These are phyloP conservation scores for Rhodocollybia butyracea DNA, from an alignment of 768 basidiomycete genomes.

Conservation along the genomic window DNA sequence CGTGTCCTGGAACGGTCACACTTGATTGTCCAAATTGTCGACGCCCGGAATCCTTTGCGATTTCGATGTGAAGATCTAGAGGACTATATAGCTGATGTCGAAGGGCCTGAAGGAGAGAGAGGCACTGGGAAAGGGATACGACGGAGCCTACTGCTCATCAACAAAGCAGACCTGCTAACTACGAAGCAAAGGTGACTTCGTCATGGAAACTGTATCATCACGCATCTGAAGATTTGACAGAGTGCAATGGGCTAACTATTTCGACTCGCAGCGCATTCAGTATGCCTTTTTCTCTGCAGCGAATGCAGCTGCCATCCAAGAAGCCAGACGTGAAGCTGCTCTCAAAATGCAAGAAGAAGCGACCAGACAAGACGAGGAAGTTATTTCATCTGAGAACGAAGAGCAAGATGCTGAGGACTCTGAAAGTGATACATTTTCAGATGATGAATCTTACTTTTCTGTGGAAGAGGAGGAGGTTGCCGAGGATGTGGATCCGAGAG, in stretches of 20 bases:
- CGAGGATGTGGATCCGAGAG: constrained; percentile 59
- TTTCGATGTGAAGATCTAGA: constrained; percentile 94
- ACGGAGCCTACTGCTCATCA: constrained; percentile 80
- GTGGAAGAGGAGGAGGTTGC: constrained; percentile 54
- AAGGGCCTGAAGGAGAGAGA: constrained; percentile 75
- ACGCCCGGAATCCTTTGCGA: constrained; percentile 89
- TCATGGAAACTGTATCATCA: background rate
- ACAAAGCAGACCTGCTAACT: constrained; percentile 93
- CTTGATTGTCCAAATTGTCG: constrained; percentile 92
- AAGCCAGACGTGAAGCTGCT: constrained; percentile 55
- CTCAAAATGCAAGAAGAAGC: constrained; percentile 21
- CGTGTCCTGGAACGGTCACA: constrained; percentile 94
- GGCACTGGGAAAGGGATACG: constrained; percentile 74
- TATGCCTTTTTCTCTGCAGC: constrained; percentile 95
- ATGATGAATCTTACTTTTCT: constrained; percentile 39
- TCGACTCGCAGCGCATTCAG: constrained; percentile 66
- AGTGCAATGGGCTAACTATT: constrained; percentile 87
- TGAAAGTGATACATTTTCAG: constrained; percentile 20
- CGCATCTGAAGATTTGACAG: constrained; percentile 34
- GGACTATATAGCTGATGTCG: constrained; percentile 79
- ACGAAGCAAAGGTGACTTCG: constrained; percentile 70
- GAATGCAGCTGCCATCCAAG: constrained; percentile 81
- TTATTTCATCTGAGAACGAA: constrained; percentile 11
- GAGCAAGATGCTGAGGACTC: constrained; percentile 26
- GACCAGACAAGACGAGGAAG: constrained; percentile 15